Evolutionary conservation across 169 alveolate genomes (phyloP).

Genomic region (Cryptosporidium parvum): DNA sequence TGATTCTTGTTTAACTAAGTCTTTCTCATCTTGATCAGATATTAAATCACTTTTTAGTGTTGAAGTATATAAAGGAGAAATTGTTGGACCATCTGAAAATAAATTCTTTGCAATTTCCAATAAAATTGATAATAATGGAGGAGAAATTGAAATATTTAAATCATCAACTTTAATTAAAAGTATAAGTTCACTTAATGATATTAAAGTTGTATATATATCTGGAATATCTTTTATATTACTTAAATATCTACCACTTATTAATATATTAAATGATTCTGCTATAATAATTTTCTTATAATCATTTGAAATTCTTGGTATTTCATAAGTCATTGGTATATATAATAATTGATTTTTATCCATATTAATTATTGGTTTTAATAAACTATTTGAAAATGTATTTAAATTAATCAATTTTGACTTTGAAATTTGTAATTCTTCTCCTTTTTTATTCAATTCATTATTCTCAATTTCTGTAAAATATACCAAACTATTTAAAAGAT

Average conservation of each 20-base stretch:
- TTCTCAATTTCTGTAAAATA: conserved; percentile 35
- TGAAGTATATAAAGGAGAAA: conserved; percentile 68
- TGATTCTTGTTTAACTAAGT: not conserved
- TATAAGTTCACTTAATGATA: conserved; percentile 51
- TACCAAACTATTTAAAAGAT: conserved; percentile 17
- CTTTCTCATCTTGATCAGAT: not conserved
- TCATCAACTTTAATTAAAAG: not conserved
- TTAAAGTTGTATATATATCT: conserved; percentile 37
- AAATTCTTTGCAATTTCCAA: conserved; percentile 23
- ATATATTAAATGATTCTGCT: conserved; percentile 49
- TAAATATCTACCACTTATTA: conserved; percentile 30
- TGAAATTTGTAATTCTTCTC: not conserved
- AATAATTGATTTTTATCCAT: not conserved
- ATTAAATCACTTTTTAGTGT: conserved; percentile 4
- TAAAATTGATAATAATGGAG: conserved; percentile 3
- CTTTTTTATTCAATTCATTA: not conserved
- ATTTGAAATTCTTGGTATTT: conserved; percentile 21
- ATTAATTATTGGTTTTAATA: conserved; percentile 34
- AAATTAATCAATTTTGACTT: not conserved
- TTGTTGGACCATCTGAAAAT: conserved; percentile 56
- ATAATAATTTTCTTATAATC: conserved; percentile 10
- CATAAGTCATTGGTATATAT: conserved; percentile 22
- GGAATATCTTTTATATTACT: conserved; percentile 61
- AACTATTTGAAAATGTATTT: not conserved
- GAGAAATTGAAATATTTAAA: conserved; percentile 35